These are phyloP conservation scores for Penicillium fimorum DNA, from an alignment of 495 filamentous ascomycete species.

Conservation along the genomic window DNA sequence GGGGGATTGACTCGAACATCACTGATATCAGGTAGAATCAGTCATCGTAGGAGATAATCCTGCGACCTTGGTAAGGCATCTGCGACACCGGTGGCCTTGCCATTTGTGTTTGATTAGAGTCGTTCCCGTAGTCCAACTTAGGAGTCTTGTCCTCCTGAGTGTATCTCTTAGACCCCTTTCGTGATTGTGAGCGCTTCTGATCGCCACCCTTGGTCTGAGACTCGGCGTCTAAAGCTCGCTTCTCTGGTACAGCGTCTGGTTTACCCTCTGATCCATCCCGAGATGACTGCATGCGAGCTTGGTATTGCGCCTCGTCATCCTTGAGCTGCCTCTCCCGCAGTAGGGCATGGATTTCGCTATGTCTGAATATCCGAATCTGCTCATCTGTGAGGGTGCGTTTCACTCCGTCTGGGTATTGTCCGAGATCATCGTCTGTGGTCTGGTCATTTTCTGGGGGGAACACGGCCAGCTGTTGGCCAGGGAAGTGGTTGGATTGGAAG, in stretches of 20 bases:
- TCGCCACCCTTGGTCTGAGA: background rate
- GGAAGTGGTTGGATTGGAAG: slow-evolving; percentile 69
- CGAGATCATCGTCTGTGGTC: slow-evolving; percentile 70
- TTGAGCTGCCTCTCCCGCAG: slow-evolving; percentile 51
- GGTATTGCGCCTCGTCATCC: slow-evolving; percentile 34
- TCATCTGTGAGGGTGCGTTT: slow-evolving; percentile 92
- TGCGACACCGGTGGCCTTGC: background rate
- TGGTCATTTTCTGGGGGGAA: slow-evolving; percentile 29
- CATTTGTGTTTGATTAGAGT: background rate
- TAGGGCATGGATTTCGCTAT: slow-evolving; percentile 79
- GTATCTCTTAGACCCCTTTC: background rate
- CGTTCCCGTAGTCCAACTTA: slow-evolving; percentile 22
- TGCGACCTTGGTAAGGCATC: slow-evolving; percentile 24
- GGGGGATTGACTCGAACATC: background rate
- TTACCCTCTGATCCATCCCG: slow-evolving; percentile 17
- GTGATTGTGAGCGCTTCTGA: background rate
- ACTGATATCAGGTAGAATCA: slow-evolving; percentile 14
- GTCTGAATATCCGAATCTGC: slow-evolving; percentile 85
- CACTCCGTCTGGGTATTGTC: slow-evolving; percentile 84
- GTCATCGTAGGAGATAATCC: slow-evolving; percentile 43
- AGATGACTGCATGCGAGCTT: slow-evolving; percentile 15
- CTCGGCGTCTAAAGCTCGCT: background rate
- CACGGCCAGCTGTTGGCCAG: slow-evolving; percentile 21
- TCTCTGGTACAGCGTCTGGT: slow-evolving; percentile 1
- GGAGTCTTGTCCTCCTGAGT: background rate